Base-by-base conservation (phyloP, 345 rosid genomes). In the Eucalyptus cloeziana region DNA sequence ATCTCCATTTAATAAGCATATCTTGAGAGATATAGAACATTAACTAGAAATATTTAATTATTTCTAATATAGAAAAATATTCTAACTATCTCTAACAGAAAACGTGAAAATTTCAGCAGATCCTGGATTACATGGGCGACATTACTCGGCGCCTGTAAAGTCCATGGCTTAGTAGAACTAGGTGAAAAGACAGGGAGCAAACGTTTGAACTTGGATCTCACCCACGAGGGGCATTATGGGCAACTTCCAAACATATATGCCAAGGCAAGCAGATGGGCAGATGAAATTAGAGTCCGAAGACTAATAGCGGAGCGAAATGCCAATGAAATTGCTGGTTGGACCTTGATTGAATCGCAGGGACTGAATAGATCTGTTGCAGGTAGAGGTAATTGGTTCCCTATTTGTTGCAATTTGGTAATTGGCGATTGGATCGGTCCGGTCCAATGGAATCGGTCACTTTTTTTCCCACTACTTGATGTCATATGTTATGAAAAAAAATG, bases 221-320 rank as follows among this genome's bases (percentile, higher is more conserved):
- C 27, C 47, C 87, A 89, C 49, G 87, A 67, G 51, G 92, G 93
- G 49, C 90, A 88, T 85, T 92, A 92, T 89, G 91, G 90, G 40
- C 92, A 87, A 85, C n/a, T 90, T 81, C 54, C 93, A 13, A 85
- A 80, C 67, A 90, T 90, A 47, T 90, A 90, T 80, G 93, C 93
- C 56, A 88, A 83, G 56, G 89, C 90, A 24, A 86, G 88, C 85
- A 92, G 88, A 86, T 90, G 92, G 92, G 89, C 85, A 22, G 90
- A 90, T 30, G 93, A 87, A 40, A 69, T 76, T 67, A 69, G 86
- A 88, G 90, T 92, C n/a, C 88, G 92, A 71, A 71, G 67, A 62
- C 50, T 89, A 56, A 92, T 92, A 91, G 86, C 62, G 2, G 92
- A 89, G 52, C 87, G 91, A 51, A 89, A 80, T 21, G 86, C 79